Base-by-base conservation (phyloP, 768 basidiomycete species). In the Cytidiella melzeri region DNA sequence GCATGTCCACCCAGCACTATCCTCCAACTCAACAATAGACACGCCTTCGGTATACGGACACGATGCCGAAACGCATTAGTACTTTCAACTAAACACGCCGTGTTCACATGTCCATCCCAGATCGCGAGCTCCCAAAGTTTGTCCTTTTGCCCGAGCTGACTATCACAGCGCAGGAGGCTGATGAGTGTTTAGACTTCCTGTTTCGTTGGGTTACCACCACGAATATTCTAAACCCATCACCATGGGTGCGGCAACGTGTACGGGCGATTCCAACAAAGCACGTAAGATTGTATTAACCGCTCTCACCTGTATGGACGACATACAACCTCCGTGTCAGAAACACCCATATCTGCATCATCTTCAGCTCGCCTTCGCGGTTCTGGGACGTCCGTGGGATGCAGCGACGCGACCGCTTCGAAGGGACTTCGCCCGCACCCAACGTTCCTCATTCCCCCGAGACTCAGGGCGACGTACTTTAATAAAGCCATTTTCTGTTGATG, bases 401-500 rank as follows among this genome's bases (percentile, higher is more conserved):
- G 28, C 27, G 20, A 9, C 10, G 26, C 40, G n/a, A 41, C 9
- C 26, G 47, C 47, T 48, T 48, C 28, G 26, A n/a, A 6, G 26
- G 20, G 25, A 37, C 36, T 6, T 13, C 37, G 15, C 39, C n/a
- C 20, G 40, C 39, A 11, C 12, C 28, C 15, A 46, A 36, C 41
- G n/a, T 41, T 28, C 25, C 45, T 41, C 24, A 43, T 53, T 49
- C 52, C 47, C 45, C 52, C 52, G 52, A 46, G 45, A 48, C 18
- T 40, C 61, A 62, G 58, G 61, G 61, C 55, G 42, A 28, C 41
- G 36, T 24, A 34, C 23, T 58, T 55, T 57, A 62, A 62, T 62
- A 51, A 53, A 53, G 24, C 52, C 51, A 51, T 58, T 55, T 57
- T 49, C 55, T 55, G 55, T 55, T 55, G 57, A 49, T 50, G 45